These are phyloP conservation scores for Nymphaea thermarum DNA, from an alignment of 164 flowering plant genomes.

Conservation along the genomic window DNA sequence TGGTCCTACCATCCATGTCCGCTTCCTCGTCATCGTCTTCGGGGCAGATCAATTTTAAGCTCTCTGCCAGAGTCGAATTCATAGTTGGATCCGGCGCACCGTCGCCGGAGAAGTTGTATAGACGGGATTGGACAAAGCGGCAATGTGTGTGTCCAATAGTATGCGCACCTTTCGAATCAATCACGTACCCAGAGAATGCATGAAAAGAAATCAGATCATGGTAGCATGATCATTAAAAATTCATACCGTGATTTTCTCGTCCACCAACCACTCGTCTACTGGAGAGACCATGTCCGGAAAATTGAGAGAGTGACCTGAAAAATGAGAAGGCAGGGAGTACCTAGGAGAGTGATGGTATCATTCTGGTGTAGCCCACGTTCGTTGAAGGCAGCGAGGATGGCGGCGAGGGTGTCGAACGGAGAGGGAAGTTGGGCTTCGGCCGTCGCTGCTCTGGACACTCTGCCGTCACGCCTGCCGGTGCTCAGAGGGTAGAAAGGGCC, in stretches of 20 bases:
- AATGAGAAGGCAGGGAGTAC: slow-evolving; percentile 7
- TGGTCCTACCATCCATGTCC: no score
- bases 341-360: slow-evolving; percentile 43
- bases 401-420: slow-evolving; percentile 21
- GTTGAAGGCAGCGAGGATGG: slow-evolving; percentile 21
- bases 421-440: slow-evolving; percentile 34
- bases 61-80: slow-evolving; percentile 2
- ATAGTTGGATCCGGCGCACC: slow-evolving; percentile 18
- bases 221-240: not conserved
- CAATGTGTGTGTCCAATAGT: slow-evolving; percentile 16
- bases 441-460: slow-evolving; percentile 8
- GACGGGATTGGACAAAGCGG: slow-evolving; percentile 8
- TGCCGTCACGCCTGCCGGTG: slow-evolving; percentile 49
- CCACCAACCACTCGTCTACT: no score
- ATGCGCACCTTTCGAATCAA: slow-evolving; percentile 16
- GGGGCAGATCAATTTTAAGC: slow-evolving; percentile 15
- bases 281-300: not conserved
- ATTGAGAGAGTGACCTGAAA: not conserved
- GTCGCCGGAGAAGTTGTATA: slow-evolving; percentile 14
- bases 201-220: not conserved
- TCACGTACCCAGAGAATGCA: no score
- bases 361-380: slow-evolving; percentile 31
- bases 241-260: no score
- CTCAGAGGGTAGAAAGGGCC: slow-evolving; percentile 49
- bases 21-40: no score